These are phyloP conservation scores for Globisporangium viniferum DNA, from an alignment of 352 stramenopile genomes.

Conservation along the genomic window DNA sequence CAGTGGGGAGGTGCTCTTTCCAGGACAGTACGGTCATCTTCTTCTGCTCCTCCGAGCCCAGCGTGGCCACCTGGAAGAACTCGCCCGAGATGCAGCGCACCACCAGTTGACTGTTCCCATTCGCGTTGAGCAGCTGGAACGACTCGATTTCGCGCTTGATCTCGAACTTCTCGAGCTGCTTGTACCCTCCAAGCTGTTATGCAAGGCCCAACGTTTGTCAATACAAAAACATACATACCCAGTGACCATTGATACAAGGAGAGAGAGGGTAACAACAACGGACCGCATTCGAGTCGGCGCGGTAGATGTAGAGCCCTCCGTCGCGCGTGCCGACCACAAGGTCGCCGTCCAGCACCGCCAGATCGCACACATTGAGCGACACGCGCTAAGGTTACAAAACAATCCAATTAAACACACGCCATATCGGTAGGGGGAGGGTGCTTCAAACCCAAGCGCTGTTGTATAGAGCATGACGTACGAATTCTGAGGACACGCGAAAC, in stretches of 20 bases:
- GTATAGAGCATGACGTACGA: slow-evolving; percentile 42
- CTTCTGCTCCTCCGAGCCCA: slow-evolving; percentile 14
- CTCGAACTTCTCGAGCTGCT: slow-evolving; percentile 48
- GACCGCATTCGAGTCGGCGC: slow-evolving; percentile 28
- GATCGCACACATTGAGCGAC: slow-evolving; percentile 65
- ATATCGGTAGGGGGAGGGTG: background rate
- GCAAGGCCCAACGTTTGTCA: background rate
- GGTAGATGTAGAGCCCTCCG: slow-evolving; percentile 55
- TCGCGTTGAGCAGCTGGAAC: slow-evolving; percentile 30
- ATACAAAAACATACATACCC: background rate
- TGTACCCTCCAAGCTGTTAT: slow-evolving; percentile 43
- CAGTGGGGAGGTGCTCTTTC: slow-evolving; percentile 23
- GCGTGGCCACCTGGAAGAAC: slow-evolving; percentile 36
- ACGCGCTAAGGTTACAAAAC: slow-evolving; percentile 33
- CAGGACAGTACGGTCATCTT: slow-evolving; percentile 29
- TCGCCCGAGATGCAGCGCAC: slow-evolving; percentile 52
- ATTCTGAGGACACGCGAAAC: slow-evolving; percentile 53
- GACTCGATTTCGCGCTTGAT: slow-evolving; percentile 60
- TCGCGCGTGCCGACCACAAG: slow-evolving; percentile 67
- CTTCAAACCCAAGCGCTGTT: too few species aligned
- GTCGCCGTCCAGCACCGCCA: slow-evolving; percentile 45
- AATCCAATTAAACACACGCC: background rate
- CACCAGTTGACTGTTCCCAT: slow-evolving; percentile 22
- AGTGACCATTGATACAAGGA: background rate
- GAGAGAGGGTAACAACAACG: background rate